A percentile compares a stretch with the other conserved stretches of the same genome.
phyloP scores from a whole-genome alignment of 495 filamentous ascomycete species.

The Letharia lupina region DNA sequence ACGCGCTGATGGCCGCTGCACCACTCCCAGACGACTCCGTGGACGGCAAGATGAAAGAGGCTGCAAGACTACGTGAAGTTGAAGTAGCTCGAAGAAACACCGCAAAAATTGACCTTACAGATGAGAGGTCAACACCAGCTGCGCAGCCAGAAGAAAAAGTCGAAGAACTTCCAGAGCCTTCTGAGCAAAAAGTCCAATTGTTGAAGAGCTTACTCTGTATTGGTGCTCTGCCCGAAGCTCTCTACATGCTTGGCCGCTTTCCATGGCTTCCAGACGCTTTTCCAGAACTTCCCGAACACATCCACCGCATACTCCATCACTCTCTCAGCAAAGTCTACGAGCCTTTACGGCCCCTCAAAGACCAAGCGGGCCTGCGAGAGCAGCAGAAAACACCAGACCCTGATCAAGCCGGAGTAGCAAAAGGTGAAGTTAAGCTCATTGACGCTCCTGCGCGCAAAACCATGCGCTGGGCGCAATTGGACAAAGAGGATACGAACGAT shows the following conservation, averaged over 20 bases:
- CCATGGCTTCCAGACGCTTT: constrained; percentile 81
- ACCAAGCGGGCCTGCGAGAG: constrained; percentile 34
- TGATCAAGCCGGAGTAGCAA: constrained; percentile 55
- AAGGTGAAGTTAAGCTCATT: constrained; percentile 54
- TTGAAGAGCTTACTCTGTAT: constrained; percentile 81
- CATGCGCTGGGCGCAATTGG: constrained; percentile 69
- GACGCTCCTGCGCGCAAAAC: constrained; percentile 51
- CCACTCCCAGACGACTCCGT: constrained; percentile 77
- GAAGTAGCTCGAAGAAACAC: constrained; percentile 34
- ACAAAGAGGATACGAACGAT: constrained; percentile 63
- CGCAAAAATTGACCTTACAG: constrained; percentile 44
- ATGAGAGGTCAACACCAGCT: constrained; percentile 38
- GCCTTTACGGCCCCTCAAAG: constrained; percentile 40
- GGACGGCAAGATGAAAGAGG: constrained; percentile 25
- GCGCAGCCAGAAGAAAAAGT: constrained; percentile 46
- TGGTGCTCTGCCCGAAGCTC: constrained; percentile 84
- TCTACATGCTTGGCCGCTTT: constrained; percentile 87
- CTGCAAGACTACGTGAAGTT: constrained; percentile 34
- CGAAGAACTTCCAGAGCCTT: constrained; percentile 62
- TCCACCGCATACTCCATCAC: constrained; percentile 77
- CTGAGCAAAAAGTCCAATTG: constrained; percentile 82
- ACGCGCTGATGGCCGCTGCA: constrained; percentile 85
- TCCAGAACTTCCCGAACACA: constrained; percentile 65
- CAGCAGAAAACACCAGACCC: constrained; percentile 44
- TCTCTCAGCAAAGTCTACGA: constrained; percentile 64